Percentiles rank a stretch among this genome's conserved stretches.
Evolutionary conservation across 2,329 filamentous ascomycete species (phyloP).

Genomic region (Trichoderma sp.): DNA sequence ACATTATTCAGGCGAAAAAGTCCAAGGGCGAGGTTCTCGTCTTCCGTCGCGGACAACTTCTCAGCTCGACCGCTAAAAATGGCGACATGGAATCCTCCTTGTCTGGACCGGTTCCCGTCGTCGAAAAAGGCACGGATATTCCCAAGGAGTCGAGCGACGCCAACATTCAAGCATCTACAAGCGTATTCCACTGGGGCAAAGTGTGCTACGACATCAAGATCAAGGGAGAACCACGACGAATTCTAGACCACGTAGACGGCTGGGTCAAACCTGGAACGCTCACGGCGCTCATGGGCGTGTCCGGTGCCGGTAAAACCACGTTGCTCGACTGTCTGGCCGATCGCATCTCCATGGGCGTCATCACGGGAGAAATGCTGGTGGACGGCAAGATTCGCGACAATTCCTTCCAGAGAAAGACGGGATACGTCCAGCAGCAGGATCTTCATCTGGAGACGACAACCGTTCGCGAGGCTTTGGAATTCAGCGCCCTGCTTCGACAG

Average conservation of each 20-base stretch:
- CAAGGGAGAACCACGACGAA: slow-evolving; percentile 59
- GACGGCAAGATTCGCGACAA: slow-evolving; percentile 63
- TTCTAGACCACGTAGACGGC: slow-evolving; percentile 68
- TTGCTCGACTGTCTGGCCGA: slow-evolving; percentile 49
- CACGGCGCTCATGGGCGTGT: slow-evolving; percentile 63
- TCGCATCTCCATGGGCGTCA: slow-evolving; percentile 59
- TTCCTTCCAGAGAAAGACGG: slow-evolving; percentile 69
- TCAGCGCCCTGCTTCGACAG: slow-evolving; percentile 45
- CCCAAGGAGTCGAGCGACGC: background rate
- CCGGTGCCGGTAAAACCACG: slow-evolving; percentile 59
- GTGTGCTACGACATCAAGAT: slow-evolving; percentile 74
- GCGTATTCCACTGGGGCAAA: slow-evolving; percentile 51
- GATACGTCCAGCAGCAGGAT: slow-evolving; percentile 69
- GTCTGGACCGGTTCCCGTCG: background rate
- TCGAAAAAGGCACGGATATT: slow-evolving; percentile 7
- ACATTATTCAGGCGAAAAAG: slow-evolving; percentile 47
- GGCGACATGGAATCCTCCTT: background rate
- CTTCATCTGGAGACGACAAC: slow-evolving; percentile 44
- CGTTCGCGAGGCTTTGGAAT: slow-evolving; percentile 24
- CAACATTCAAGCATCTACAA: slow-evolving; percentile 4
- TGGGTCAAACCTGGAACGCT: slow-evolving; percentile 74
- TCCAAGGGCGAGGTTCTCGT: slow-evolving; percentile 61
- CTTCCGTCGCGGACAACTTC: slow-evolving; percentile 35
- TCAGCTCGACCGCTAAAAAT: background rate
- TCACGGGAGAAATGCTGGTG: slow-evolving; percentile 66